A percentile compares a stretch with the other conserved stretches of the same genome.
Evolutionary conservation across 1,139 yeast species (phyloP).

Genomic region (Debaryomycetaceae sp.): DNA sequence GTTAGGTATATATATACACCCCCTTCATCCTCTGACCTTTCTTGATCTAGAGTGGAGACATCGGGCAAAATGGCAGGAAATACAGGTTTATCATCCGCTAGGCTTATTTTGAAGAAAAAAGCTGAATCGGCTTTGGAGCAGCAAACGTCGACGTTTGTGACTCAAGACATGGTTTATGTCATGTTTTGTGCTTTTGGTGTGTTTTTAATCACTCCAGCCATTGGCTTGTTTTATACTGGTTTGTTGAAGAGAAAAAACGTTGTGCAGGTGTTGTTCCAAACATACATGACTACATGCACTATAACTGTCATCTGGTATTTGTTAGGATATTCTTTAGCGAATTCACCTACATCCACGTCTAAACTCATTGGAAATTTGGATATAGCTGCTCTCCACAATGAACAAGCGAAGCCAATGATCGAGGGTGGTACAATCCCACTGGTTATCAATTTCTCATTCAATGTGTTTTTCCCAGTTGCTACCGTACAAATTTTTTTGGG

Average conservation of each 20-base stretch:
- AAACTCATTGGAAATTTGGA: conserved; percentile 34
- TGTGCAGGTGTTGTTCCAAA: conserved; percentile 38
- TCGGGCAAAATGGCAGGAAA: conserved; percentile 1
- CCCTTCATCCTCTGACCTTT: neutral
- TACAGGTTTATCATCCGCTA: neutral
- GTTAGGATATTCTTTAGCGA: conserved; percentile 42
- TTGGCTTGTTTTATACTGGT: conserved; percentile 43
- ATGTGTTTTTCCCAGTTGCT: conserved; percentile 43
- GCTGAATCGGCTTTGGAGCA: conserved; percentile 3
- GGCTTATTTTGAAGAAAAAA: conserved; percentile 1
- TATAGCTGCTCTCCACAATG: conserved; percentile 35
- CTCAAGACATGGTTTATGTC: conserved; percentile 35
- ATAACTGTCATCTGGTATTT: conserved; percentile 42
- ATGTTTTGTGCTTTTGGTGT: conserved; percentile 39
- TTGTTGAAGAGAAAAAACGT: conserved; percentile 32
- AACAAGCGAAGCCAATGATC: conserved; percentile 34
- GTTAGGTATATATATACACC: neutral
- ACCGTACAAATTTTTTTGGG: conserved; percentile 48
- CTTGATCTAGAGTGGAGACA: neutral
- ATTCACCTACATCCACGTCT: conserved; percentile 34
- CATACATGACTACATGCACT: conserved; percentile 36
- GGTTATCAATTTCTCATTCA: conserved; percentile 37
- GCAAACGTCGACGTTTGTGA: conserved; percentile 8
- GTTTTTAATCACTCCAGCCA: conserved; percentile 43
- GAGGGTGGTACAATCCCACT: conserved; percentile 40